Evolutionary conservation across 106 monocot genomes (phyloP), one percentile per base, ranked within the genome.

Genomic region (Dendrobium nobile): DNA sequence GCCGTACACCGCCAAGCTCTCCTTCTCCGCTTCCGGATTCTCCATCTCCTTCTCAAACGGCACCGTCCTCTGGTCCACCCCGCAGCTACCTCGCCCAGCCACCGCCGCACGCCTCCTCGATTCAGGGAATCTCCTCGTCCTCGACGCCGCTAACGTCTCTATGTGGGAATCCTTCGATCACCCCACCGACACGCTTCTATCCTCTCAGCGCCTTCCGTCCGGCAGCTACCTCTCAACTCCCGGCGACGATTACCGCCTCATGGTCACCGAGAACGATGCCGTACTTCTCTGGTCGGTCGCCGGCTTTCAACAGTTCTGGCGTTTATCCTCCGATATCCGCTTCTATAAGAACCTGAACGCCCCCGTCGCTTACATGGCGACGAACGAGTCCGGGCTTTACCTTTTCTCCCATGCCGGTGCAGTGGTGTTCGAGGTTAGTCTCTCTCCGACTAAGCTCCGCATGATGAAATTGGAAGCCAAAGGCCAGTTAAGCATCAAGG

Each of bases 151-250:
- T 4, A 95, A 98, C 80, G 19, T 51, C 19, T 79, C 95, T 15
- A 87, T 98, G 5, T 98, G 98, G 98, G 88, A 91, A 77, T 95
- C 92, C 79, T 92, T 98, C 75, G 87, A 93, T 10, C 79, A 89
- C 42, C 95, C 98, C 17, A 88, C 95, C 16, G 92, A 98, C 56
- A 85, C 87, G 18, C 45, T 98, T 51, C 67, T 98, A 20, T 83
- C 92, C 61, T 84, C 82, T 2, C 98, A 98, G 78, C 33, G 7
- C 33, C 91, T 98, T 40, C 59, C 61, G 0, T 75, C 78, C 4
- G 92, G 88, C 5, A 51, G 83, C 54, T 77, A 47, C 9, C 77
- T 98, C 5, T 31, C 81, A 6, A 88, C 92, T 67, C 82, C 89
- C 1, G 68, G 13, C 13, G 87, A 84, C 9, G 83, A 86, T 7